Evolutionary conservation across 2,329 filamentous ascomycete species (phyloP).

Genomic region (Fonsecaea monophora): DNA sequence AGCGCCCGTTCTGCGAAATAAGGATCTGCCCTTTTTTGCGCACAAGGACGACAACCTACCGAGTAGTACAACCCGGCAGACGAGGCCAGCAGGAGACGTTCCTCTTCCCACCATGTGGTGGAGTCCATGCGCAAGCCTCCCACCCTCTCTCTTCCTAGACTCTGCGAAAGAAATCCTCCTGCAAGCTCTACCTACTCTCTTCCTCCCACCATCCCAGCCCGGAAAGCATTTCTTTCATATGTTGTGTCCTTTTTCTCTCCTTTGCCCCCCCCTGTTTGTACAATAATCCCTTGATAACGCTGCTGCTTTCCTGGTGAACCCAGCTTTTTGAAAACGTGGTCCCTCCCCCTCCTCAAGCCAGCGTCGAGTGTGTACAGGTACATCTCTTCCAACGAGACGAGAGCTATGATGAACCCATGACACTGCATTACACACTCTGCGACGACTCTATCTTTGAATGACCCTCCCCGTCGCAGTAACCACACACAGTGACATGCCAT

Average conservation of each 20-base stretch:
- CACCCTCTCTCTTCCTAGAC: background rate
- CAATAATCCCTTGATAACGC: background rate
- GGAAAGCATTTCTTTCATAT: background rate
- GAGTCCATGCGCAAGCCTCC: background rate
- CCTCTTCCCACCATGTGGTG: background rate
- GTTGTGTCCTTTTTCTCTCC: background rate
- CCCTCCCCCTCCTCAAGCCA: background rate
- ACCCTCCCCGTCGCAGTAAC: background rate
- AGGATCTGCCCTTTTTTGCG: background rate
- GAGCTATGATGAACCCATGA: background rate
- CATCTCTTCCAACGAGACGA: background rate
- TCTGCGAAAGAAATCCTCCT: slow-evolving; percentile 3
- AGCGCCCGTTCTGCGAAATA: background rate
- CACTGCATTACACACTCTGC: background rate
- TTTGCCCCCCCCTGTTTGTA: background rate
- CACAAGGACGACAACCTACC: background rate
- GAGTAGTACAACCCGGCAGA: background rate
- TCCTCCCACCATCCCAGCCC: background rate
- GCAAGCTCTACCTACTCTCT: background rate
- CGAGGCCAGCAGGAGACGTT: background rate
- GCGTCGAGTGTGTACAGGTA: slow-evolving; percentile 2
- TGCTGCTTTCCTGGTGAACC: slow-evolving; percentile 6
- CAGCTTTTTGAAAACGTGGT: background rate
- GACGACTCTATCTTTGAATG: background rate
- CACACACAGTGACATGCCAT: background rate